phyloP scores from a whole-genome alignment of 495 filamentous ascomycete species.

The Podospora anserina region DNA sequence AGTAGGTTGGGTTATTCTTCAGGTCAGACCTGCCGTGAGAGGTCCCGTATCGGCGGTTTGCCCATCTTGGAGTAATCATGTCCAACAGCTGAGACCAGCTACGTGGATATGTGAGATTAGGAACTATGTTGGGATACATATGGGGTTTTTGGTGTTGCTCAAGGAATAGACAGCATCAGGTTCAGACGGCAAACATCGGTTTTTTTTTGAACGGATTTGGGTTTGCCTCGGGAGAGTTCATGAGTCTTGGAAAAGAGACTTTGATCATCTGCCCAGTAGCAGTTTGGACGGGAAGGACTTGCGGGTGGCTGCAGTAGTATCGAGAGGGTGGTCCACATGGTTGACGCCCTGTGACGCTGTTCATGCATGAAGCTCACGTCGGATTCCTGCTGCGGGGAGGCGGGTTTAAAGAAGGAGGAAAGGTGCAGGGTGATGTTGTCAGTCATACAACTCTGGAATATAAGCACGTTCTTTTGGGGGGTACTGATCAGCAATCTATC shows the following conservation, averaged over 20 bases:
- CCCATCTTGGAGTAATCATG: slow-evolving; percentile 3
- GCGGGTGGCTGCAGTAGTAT: not conserved
- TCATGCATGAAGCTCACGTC: not conserved
- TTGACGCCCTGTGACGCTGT: not conserved
- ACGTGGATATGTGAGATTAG: not conserved
- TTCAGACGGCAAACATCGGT: not conserved
- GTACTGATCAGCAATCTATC: too few relatives aligned
- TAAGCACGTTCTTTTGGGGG: not conserved
- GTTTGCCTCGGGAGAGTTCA: not conserved
- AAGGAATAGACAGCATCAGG: not conserved
- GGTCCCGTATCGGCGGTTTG: slow-evolving; percentile 12
- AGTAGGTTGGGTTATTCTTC: not conserved
- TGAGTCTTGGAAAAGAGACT: not conserved
- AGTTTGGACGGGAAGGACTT: not conserved
- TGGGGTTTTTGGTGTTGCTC: not conserved
- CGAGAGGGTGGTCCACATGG: not conserved
- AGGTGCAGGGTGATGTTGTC: not conserved
- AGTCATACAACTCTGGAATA: not conserved
- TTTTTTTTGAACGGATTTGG: not conserved
- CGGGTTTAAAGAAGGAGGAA: not conserved
- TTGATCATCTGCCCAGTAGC: not conserved
- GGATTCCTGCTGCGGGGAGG: not conserved
- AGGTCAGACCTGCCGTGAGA: not conserved
- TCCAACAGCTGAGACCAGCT: slow-evolving; percentile 1
- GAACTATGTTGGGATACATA: not conserved